Evolutionary conservation across 2,329 filamentous ascomycete genomes (phyloP).

Genomic region (Zalaria sp.): DNA sequence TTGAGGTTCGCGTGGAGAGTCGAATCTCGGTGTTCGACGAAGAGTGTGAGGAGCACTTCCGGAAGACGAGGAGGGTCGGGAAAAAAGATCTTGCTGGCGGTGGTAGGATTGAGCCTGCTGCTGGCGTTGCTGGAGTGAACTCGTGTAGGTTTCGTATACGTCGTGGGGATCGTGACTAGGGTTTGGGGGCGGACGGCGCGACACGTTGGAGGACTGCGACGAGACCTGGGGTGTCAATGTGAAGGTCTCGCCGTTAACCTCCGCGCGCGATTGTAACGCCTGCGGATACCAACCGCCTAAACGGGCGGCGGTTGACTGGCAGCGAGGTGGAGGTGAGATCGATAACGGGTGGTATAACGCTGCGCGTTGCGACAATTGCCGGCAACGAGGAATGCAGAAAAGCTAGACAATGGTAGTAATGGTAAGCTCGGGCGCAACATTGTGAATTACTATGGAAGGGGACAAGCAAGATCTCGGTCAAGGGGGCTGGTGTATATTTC

Average conservation of each 20-base stretch:
- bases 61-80: conserved; percentile 38
- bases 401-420: not conserved
- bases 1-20: conserved; percentile 25
- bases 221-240: conserved; percentile 4
- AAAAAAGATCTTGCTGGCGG: conserved; percentile 17
- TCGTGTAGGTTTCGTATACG: conserved; percentile 35
- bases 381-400: not conserved
- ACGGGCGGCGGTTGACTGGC: not conserved
- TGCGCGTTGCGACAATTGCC: not conserved
- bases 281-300: not conserved
- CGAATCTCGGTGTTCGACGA: conserved; percentile 38
- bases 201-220: conserved; percentile 4
- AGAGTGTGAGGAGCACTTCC: conserved; percentile 35
- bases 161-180: conserved; percentile 39
- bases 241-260: not conserved
- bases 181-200: conserved; percentile 16
- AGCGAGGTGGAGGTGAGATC: not conserved
- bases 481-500: not conserved
- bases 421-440: not conserved
- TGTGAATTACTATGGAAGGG: not conserved
- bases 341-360: not conserved
- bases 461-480: not conserved
- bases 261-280: not conserved
- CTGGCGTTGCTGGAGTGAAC: conserved; percentile 30
- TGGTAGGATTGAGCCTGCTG: conserved; percentile 24